These are phyloP conservation scores for Suillus americanus DNA, from an alignment of 768 basidiomycete species.

Conservation along the genomic window DNA sequence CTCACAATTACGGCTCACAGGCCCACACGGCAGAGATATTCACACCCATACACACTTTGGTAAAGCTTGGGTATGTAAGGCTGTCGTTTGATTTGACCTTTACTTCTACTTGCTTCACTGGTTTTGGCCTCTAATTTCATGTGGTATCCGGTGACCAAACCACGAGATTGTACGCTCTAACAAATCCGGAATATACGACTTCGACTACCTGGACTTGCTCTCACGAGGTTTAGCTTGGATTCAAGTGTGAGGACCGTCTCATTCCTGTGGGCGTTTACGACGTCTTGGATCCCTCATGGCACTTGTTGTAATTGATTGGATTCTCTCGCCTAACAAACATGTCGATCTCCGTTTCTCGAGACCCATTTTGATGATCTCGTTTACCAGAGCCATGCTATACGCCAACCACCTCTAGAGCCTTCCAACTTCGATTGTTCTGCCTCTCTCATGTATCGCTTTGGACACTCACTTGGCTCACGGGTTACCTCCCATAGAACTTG, in stretches of 20 bases:
- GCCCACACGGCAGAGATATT: background rate
- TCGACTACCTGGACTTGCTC: background rate
- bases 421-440: background rate
- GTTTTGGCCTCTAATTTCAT: background rate
- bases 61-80: background rate
- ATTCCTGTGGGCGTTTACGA: background rate
- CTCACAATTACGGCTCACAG: background rate
- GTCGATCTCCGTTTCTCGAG: no score
- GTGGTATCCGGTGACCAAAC: background rate
- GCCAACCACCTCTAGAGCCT: background rate
- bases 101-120: background rate
- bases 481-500: background rate
- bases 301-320: background rate
- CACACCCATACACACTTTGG: background rate
- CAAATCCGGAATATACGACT: background rate
- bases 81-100: background rate
- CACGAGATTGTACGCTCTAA: background rate
- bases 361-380: background rate
- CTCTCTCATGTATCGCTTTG: background rate
- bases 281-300: background rate
- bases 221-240: background rate
- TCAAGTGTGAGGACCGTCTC: background rate
- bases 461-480: background rate
- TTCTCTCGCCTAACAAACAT: no score
- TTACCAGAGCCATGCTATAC: background rate